A percentile compares a stretch with the other conserved stretches of the same genome.
Evolutionary conservation across 306 rosid species (phyloP).

Genomic region (Malus sylvestris): DNA sequence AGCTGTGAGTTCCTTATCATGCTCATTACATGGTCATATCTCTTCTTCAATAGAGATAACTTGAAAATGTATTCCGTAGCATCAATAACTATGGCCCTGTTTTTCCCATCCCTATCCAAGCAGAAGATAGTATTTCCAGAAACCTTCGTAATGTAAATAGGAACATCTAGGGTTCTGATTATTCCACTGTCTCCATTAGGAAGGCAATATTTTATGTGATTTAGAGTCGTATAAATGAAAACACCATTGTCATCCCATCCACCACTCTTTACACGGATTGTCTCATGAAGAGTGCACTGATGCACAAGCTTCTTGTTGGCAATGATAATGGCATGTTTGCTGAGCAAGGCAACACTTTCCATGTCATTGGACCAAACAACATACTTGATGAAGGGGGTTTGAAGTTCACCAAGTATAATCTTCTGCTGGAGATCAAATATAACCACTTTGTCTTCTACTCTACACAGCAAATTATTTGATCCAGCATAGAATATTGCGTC

Average conservation of each 20-base stretch:
- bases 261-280: constrained; percentile 94
- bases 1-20: constrained; percentile 89
- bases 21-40: constrained; percentile 80
- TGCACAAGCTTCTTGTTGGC: constrained; percentile 85
- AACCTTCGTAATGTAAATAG: constrained; percentile 83
- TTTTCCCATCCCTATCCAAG: constrained; percentile 93
- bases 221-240: constrained; percentile 80
- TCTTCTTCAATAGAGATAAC: constrained; percentile 69
- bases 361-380: constrained; percentile 81
- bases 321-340: constrained; percentile 86
- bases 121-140: constrained; percentile 70
- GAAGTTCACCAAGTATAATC: constrained; percentile 70
- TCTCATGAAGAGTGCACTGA: constrained; percentile 91
- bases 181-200: constrained; percentile 94
- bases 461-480: constrained; percentile 73
- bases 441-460: constrained; percentile 76
- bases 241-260: constrained; percentile 96
- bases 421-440: constrained; percentile 85
- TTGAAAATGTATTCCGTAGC: constrained; percentile 83
- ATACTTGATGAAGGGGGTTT: constrained; percentile 80
- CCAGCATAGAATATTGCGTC: constrained; percentile 95
- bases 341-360: constrained; percentile 85
- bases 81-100: constrained; percentile 57
- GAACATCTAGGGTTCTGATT: constrained; percentile 77
- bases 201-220: constrained; percentile 85